Evolutionary conservation across 495 filamentous ascomycete genomes (phyloP), one percentile per base, ranked within the genome.

Genomic region (Hypoxylon trugodes): DNA sequence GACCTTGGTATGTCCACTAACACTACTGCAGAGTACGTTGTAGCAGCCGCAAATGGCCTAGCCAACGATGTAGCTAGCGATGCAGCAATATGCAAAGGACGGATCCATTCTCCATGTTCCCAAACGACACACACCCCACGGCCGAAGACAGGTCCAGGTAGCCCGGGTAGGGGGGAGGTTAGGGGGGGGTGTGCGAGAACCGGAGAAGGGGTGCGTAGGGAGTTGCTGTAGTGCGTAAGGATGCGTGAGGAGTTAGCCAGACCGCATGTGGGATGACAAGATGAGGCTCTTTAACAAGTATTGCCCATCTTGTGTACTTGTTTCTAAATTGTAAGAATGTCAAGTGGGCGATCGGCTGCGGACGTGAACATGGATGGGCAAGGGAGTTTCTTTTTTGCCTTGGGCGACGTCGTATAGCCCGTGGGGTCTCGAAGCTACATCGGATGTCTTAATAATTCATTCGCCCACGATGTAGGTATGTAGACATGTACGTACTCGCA

Each of bases 221-320:
- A n/a, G n/a, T n/a, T n/a, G n/a, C n/a, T n/a, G n/a, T n/a, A n/a
- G n/a, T n/a, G n/a, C n/a, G n/a, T n/a, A n/a, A n/a, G n/a, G n/a
- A n/a, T 33, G 47, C 33, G 28, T 46, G 52, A 67, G 52, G 47
- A 61, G 48, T 61, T 35, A 47, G 40, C 18, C 33, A 58, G 58
- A 26, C 48, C n/a, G 49, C 47, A 67, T 69, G 52, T 55, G 47
- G 40, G 65, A 59, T 59, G 66, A 69, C 55, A 65, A 65, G 65
- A 69, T 71, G 68, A 68, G 68, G 68, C 68, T 71, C 68, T 71
- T 51, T 61, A 22, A 28, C 21, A 60, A 63, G 68, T 65, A 70
- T 36, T 38, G 38, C 15, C 37, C 37, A 61, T 61, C 58, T 36
- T 42, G 64, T 53, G 58, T 61, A 61, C 63, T 45, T 37, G 32